Conservation (phyloP, 176 grass and related monocot genomes). For the Aegilops longissima region DNA sequence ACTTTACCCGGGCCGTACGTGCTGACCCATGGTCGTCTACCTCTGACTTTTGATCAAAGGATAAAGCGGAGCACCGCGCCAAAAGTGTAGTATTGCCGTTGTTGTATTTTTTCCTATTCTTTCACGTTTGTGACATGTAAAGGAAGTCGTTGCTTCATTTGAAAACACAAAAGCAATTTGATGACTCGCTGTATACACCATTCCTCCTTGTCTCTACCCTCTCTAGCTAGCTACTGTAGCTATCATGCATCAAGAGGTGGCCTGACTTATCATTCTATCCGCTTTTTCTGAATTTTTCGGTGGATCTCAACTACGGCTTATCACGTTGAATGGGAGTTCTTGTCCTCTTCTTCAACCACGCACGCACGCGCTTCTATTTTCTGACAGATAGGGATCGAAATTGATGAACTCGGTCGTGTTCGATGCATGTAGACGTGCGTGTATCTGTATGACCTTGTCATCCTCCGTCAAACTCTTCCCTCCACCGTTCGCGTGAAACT, state of each 20-base stretch:
- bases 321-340: background rate
- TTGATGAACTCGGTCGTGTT: background rate
- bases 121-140: conserved; percentile 13
- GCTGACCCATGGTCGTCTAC: conserved; percentile 10
- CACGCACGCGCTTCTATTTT: conserved; percentile 26
- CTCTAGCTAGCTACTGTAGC: background rate
- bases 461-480: background rate
- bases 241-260: conserved; percentile 45
- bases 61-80: background rate
- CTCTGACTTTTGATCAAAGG: conserved; percentile 1
- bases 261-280: conserved; percentile 36
- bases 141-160: background rate
- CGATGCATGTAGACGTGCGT: conserved; percentile 28
- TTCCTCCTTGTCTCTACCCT: background rate
- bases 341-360: conserved; percentile 8
- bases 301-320: conserved; percentile 23
- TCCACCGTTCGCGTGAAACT: conserved; percentile 10
- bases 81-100: background rate
- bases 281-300: conserved; percentile 8
- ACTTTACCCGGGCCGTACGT: background rate
- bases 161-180: background rate
- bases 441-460: background rate
- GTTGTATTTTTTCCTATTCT: background rate
- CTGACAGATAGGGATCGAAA: background rate
- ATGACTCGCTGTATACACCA: conserved; percentile 9